A percentile compares a stretch with the other conserved stretches of the same genome.
Conservation (phyloP, 2,329 filamentous ascomycete species). For the Sphaerulina vaccinii region DNA sequence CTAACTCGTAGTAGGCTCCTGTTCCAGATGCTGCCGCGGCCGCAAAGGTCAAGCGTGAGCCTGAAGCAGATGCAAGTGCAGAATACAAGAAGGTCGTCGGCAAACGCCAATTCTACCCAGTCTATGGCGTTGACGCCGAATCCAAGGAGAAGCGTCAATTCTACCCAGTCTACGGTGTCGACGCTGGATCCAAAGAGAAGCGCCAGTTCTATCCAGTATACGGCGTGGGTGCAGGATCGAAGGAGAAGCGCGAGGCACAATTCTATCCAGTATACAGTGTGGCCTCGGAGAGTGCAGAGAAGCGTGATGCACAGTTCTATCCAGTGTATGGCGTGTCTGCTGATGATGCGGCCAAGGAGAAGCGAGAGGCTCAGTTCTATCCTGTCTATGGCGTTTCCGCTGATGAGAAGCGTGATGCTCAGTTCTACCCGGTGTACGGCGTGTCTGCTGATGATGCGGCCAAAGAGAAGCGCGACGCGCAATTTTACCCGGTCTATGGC, state of each 20-base stretch:
- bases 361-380: constrained; percentile 3
- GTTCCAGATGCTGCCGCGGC: not conserved
- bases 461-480: not conserved
- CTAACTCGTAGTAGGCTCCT: constrained; percentile 5
- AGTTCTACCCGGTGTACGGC: not conserved
- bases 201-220: not conserved
- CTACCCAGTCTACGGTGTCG: not conserved
- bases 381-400: not conserved
- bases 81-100: constrained; percentile 9
- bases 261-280: constrained; percentile 1
- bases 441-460: not conserved
- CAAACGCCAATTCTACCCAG: constrained; percentile 11
- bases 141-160: constrained; percentile 4
- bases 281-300: not conserved
- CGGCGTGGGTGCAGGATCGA: not conserved
- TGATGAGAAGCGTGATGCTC: not conserved
- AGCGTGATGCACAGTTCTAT: constrained; percentile 3
- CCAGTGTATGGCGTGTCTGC: not conserved
- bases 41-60: not conserved
- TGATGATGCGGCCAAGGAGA: not conserved
- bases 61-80: not conserved
- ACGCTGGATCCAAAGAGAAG: not conserved
- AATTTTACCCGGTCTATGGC: not conserved
- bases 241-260: not conserved
- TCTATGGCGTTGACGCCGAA: not conserved